Base-by-base conservation (phyloP, 345 rosid species). In the Kandelia obovata region DNA sequence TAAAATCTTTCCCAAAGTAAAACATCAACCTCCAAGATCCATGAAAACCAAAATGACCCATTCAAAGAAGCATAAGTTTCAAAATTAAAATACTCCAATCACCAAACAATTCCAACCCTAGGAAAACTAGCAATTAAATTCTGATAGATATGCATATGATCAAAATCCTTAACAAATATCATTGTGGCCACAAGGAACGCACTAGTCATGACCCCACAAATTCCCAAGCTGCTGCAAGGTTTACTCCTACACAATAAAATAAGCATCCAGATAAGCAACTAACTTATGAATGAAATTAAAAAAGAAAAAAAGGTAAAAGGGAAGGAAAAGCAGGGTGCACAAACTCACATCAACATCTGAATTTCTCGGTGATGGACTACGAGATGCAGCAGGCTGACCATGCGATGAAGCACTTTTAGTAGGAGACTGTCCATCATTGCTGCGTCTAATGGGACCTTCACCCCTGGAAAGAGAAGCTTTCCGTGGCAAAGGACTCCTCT, bases 191-290 rank as follows among this genome's bases (percentile, higher is more conserved):
- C 69, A 71, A 70, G 73, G 73, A 69, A 70, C 8, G 79, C 61
- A 73, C 72, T 58, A 59, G 69, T 64, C n/a, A 16, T 53, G 23
- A 6, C 74, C 71, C 81, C 70, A 57, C 9, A 34, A 43, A 68
- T 61, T 68, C 63, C 81, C 61, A 60, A 2, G 49, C 25, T 53
- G 6, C 57, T n/a, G 19, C 65, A 65, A 49, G 62, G 34, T 51
- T 89, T 78, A 89, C 66, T 85, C 96, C 96, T 89, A 70, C 87
- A 80, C 58, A 70, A 58, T 1, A 52, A 31, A 63, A 53, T 46
- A 82, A 58, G 63, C 39, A 66, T 9, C 64, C 39, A 5, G 9
- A 51, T 57, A 71, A 78, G 67, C 1, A 65, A 65, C 66, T 63
- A 62, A 53, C 5, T 30, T 20, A 58, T 68, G 15, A 8, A 34